phyloP scores from a whole-genome alignment of 257 asterid genomes.

The Solanum pinnatisectum region DNA sequence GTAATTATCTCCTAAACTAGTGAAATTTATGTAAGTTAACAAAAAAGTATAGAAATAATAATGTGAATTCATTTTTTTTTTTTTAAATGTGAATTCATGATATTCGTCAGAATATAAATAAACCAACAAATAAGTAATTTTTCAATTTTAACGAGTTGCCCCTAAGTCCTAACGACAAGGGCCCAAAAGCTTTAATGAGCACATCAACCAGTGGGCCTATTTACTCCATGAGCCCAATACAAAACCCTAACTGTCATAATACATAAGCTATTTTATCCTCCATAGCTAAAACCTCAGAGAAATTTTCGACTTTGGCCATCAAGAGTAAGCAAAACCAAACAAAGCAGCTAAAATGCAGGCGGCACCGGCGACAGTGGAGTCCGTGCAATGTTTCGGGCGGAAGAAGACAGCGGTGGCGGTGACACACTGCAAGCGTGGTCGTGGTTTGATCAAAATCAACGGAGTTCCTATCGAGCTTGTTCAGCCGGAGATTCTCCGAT shows the following conservation, averaged over 20 bases:
- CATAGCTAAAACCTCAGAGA: not conserved
- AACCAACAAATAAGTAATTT: no score
- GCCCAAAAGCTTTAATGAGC: not conserved
- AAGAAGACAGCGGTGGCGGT: not conserved
- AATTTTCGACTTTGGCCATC: not conserved
- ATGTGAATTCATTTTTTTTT: no score
- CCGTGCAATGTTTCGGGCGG: not conserved
- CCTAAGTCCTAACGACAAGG: not conserved
- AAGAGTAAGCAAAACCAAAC: not conserved
- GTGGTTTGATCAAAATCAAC: not conserved
- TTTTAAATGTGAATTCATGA: no score
- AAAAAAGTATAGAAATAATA: no score
- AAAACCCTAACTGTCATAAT: not conserved
- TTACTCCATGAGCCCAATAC: not conserved
- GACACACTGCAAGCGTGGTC: slow-evolving; percentile 2
- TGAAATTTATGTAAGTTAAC: no score
- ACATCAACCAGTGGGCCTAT: not conserved
- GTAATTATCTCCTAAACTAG: no score
- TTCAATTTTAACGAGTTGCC: not conserved
- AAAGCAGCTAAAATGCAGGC: not conserved
- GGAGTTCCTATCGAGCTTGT: not conserved
- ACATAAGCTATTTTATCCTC: not conserved
- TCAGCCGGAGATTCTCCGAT: not conserved
- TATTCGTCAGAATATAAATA: no score
- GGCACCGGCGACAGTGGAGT: not conserved